Base-by-base conservation (phyloP, 257 asterid species). In the Rehmannia glutinosa region DNA sequence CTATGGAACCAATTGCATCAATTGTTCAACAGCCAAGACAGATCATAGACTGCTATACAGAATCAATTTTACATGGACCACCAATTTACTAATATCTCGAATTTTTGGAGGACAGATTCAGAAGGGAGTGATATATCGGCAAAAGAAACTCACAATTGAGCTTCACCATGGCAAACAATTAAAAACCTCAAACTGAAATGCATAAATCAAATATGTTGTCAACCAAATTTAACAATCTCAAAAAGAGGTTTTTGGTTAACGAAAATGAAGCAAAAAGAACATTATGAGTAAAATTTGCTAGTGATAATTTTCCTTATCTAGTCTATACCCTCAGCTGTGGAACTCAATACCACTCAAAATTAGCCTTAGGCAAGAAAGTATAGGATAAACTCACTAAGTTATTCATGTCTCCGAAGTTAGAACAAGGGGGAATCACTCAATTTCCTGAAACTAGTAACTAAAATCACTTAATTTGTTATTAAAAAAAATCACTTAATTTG, bases 141-240 rank as follows among this genome's bases (percentile, higher is more conserved):
- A 16, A 24, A 2, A 66, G 4, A 27, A 32, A 17, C 57, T 24
- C n/a, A 9, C 2, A 24, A 61, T 2, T 46, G 28, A 63, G 64
- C 72, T 36, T 69, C 66, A 60, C 65, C 36, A 10, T 6, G 25
- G 10, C 11, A 39, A 62, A 62, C 32, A 49, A 27, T 12, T 33
- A 21, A 54, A 45, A 55, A 55, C 46, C 63, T 45, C 55, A 46
- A 20, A 35, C 71, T 69, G 28, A 64, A 75, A 64, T 41, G 27
- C 60, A 58, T 33, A 9, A 32, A 70, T 25, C 63, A 58, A 71
- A 12, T 49, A 43, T 19, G 49, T 8, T 8, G 17, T 21, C 35
- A 16, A 35, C 20, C 28, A 64, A 17, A 30, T 12, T 24, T 25
- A 24, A 64, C 27, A 35, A 66, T 19, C 67, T 53, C 39, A n/a